Percentiles rank a stretch among this genome's conserved stretches.
phyloP scores from a whole-genome alignment of 2,329 filamentous ascomycete genomes.

The Coniella lustricola region DNA sequence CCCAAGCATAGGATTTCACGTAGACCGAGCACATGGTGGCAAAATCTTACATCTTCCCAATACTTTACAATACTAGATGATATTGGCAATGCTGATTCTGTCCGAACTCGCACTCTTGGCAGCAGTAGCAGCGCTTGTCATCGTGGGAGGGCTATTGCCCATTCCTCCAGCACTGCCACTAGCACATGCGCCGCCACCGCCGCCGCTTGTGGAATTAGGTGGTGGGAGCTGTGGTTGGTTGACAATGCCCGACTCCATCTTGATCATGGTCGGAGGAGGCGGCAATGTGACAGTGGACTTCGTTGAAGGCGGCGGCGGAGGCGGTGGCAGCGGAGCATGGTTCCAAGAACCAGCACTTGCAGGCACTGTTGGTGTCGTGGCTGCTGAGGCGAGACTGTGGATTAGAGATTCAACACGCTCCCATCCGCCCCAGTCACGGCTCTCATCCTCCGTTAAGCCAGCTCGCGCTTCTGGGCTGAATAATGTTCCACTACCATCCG shows the following conservation, averaged over 20 bases:
- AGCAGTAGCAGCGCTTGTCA: conserved; percentile 5
- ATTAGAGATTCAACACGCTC: conserved; percentile 60
- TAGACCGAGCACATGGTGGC: too few relatives aligned
- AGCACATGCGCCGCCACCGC: conserved; percentile 8
- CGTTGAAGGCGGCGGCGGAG: conserved; percentile 12
- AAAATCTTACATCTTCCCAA: too few relatives aligned
- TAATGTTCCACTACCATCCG: conserved; percentile 26
- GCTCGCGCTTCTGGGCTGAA: conserved; percentile 42
- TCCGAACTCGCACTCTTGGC: conserved; percentile 33
- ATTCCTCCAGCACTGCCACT: conserved; percentile 15
- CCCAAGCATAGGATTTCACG: too few relatives aligned
- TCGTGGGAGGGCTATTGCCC: conserved; percentile 26
- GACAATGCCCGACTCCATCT: conserved; percentile 22
- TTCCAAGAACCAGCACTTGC: conserved; percentile 8
- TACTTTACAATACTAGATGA: conserved; percentile 26
- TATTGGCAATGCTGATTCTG: conserved; percentile 39
- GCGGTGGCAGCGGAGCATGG: conserved; percentile 10
- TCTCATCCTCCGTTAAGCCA: conserved; percentile 49
- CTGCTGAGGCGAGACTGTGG: conserved; percentile 40
- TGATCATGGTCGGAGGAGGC: conserved; percentile 22
- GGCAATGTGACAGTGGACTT: conserved; percentile 9
- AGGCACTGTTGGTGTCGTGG: conserved; percentile 17
- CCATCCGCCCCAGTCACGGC: conserved; percentile 75
- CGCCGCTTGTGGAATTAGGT: conserved; percentile 6
- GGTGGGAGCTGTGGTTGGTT: background rate